Percentiles rank a stretch among this genome's conserved stretches.
These are phyloP conservation scores for Citrus hindsii DNA, from an alignment of 345 rosid species.

Conservation along the genomic window DNA sequence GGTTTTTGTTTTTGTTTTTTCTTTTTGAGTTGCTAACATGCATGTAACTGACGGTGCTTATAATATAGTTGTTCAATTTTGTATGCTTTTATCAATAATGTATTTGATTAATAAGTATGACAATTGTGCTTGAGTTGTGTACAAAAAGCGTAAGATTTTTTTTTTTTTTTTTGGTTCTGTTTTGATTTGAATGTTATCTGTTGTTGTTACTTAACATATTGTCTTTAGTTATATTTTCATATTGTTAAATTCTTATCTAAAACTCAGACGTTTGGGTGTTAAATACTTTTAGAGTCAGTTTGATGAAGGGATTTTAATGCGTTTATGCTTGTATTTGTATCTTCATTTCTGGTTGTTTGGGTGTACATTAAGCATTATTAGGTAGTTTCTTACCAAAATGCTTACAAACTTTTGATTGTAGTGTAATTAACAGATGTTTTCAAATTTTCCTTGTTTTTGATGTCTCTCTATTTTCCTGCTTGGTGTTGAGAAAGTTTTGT, in stretches of 20 bases:
- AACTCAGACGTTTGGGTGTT: neutral
- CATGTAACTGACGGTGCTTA: neutral
- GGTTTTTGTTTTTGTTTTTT: neutral
- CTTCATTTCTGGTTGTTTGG: neutral
- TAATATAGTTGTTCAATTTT: neutral
- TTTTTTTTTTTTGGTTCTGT: neutral
- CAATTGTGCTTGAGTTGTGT: too few species aligned
- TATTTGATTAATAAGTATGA: too few species aligned
- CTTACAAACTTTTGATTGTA: neutral
- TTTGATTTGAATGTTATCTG: neutral
- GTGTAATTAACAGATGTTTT: neutral
- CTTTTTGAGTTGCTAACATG: neutral
- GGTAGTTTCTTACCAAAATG: too few species aligned
- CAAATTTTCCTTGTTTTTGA: neutral
- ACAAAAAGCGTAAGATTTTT: neutral
- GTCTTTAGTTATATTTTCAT: neutral
- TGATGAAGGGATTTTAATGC: neutral
- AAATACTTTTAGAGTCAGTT: neutral
- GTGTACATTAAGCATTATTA: neutral
- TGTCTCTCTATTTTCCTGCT: neutral
- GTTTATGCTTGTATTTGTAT: neutral
- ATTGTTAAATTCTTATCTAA: neutral
- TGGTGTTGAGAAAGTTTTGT: neutral
- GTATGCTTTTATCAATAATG: neutral
- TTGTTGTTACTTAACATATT: neutral